Base-by-base conservation (phyloP, 148 eudicot genomes). In the Nyssa sinensis region DNA sequence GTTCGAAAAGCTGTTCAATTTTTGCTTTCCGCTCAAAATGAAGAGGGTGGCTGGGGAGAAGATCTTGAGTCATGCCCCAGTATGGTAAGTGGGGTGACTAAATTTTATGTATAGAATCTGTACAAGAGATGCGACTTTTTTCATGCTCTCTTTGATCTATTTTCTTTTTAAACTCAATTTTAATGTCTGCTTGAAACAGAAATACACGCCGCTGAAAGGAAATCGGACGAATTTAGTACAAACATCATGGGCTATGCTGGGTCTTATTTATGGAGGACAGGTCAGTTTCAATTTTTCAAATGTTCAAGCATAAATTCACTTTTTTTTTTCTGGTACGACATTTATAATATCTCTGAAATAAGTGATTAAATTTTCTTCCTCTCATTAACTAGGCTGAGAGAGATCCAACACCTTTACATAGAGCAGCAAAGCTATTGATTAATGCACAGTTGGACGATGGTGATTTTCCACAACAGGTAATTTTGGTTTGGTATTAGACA, bases 1-100 rank as follows among this genome's bases (percentile, higher is more conserved):
- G 80, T 86, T 51, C 70, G 84, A 1, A 74, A 78, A 78, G 88
- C 66, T 1, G 84, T 86, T 5, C 35, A 68, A 4, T 79, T 83
- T 69, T 66, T 71, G 65, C 79, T 82, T 41, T 72, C 82, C 4
- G 55, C n/a, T 34, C 82, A 85, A 75, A 82, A 82, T n/a, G 82
- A 78, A 44, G 86, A 86, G 23, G 88, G 88, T 37, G 88, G 88
- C 30, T 86, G 88, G 88, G 88, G 88, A 62, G 88, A 84, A 69
- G 72, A 84, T 62, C 74, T 73, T 29, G 77, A 81, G 63, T 84
- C 88, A 10, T 84, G 83, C 74, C 88, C 88, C 10, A 73, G 74
- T 33, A 76, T 77, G 81, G 84, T 84, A 71, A 44, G 8, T 53
- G 51, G 19, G 33, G 25, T 4, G n/a, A 14, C 1, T 10, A 19